Evolutionary conservation across 768 basidiomycete genomes (phyloP).

Genomic region (Macrocybe gigantea): DNA sequence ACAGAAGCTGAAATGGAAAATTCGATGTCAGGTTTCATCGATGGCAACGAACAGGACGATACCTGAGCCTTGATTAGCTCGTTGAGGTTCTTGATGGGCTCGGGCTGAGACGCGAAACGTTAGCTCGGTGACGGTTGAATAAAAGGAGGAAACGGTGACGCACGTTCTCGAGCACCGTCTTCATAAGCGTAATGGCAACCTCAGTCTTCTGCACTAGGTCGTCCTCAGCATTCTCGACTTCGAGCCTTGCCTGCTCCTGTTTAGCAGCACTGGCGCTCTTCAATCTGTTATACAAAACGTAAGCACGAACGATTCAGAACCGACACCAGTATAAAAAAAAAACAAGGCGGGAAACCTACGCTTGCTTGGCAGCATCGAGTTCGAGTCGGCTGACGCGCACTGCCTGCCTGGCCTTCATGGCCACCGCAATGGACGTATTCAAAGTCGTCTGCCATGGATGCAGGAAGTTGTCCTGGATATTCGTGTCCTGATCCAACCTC

Average conservation of each 20-base stretch:
- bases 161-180: constrained; percentile 97
- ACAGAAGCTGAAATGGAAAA: constrained; percentile 46
- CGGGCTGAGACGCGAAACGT: constrained; percentile 53
- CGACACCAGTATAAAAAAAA: not conserved
- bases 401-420: constrained; percentile 87
- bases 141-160: constrained; percentile 20
- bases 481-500: constrained; percentile 72
- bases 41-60: not conserved
- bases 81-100: constrained; percentile 91
- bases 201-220: constrained; percentile 98
- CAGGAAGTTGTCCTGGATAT: constrained; percentile 63
- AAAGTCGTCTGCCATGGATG: constrained; percentile 87
- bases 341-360: constrained; percentile 37
- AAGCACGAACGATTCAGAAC: not conserved
- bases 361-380: constrained; percentile 86
- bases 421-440: constrained; percentile 76
- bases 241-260: constrained; percentile 89
- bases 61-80: constrained; percentile 89
- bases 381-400: constrained; percentile 78
- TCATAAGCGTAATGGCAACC: constrained; percentile 94
- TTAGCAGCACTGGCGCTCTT: constrained; percentile 70
- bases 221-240: constrained; percentile 92
- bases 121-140: not conserved
- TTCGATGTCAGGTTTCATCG: not conserved
- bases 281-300: constrained; percentile 38